Evolutionary conservation across 164 flowering plant genomes (phyloP), one percentile per base, ranked within the genome.

Genomic region (Echeveria elegans): DNA sequence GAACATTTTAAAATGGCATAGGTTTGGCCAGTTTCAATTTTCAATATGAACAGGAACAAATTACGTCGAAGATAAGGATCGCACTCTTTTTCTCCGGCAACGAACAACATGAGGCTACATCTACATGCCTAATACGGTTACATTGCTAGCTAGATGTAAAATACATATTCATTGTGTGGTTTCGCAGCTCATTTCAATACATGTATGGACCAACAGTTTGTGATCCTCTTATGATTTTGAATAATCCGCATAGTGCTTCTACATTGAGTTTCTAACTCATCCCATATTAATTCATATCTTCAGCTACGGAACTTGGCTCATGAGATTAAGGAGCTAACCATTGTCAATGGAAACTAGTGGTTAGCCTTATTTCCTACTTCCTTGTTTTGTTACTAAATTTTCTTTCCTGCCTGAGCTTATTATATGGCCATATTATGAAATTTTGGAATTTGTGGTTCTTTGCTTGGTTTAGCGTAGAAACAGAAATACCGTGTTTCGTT

Each of bases 291-390:
- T 5, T 26, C 8, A 58, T n/a, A n/a, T 50, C 65, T 69, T 71
- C 75, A 88, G 96, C 76, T 90, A 72, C 88, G 82, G 18, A 86
- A 83, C 65, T 71, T 90, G 82, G 84, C 96, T 53, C 79, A 85
- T 80, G 96, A 90, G 77, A 86, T 90, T 77, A 83, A 79, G 78
- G 90, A 88, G 74, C 73, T 90, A 73, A 69, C 91, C 65, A 78
- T 88, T 45, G 76, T 74, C 19, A 90, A 86, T 79, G 87, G 84
- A 47, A 72, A 78, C 87, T 0, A 63, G 66, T 67, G 92, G 96
- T 89, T 76, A 67, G 83, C 64, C 36, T 26, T 36, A 43, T 40
- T 18, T 30, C 24, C 58, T n/a, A n/a, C n/a, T n/a, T n/a, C n/a
- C n/a, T n/a, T n/a, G n/a, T n/a, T n/a, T n/a, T n/a, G n/a, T n/a